phyloP scores from a whole-genome alignment of 2,329 filamentous ascomycete genomes.

The Diaporthe citriasiana region DNA sequence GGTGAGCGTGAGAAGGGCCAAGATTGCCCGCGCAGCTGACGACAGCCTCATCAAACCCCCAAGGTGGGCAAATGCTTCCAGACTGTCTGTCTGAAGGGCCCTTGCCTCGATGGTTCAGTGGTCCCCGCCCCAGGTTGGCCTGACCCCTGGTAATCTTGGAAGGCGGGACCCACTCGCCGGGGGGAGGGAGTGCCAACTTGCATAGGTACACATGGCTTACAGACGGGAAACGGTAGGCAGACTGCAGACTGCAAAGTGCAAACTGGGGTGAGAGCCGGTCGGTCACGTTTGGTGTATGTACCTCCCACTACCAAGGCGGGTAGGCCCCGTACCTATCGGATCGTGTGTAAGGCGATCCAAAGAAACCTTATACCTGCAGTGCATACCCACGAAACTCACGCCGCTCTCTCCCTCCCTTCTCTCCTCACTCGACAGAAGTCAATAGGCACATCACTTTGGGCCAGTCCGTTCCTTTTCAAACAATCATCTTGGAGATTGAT shows the following conservation, averaged over 20 bases:
- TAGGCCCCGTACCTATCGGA: background rate
- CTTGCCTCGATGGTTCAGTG: conserved; percentile 12
- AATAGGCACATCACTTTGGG: conserved; percentile 35
- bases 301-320: background rate
- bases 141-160: conserved; percentile 32
- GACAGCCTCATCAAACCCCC: conserved; percentile 30
- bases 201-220: conserved; percentile 20
- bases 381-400: conserved; percentile 37
- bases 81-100: background rate
- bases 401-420: background rate
- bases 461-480: conserved; percentile 41
- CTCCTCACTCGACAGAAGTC: conserved; percentile 33
- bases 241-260: background rate
- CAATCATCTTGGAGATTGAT: conserved; percentile 25
- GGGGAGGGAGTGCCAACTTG: background rate
- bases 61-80: background rate
- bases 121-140: background rate
- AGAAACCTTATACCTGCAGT: conserved; percentile 41
- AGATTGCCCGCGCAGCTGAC: conserved; percentile 9
- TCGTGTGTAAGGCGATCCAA: background rate
- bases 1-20: conserved; percentile 10
- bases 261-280: background rate
- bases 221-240: background rate
- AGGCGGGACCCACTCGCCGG: conserved; percentile 15
- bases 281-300: background rate